Evolutionary conservation across 331 rosid species (phyloP), one percentile per base, ranked within the genome.

Genomic region (Malus hybrid): DNA sequence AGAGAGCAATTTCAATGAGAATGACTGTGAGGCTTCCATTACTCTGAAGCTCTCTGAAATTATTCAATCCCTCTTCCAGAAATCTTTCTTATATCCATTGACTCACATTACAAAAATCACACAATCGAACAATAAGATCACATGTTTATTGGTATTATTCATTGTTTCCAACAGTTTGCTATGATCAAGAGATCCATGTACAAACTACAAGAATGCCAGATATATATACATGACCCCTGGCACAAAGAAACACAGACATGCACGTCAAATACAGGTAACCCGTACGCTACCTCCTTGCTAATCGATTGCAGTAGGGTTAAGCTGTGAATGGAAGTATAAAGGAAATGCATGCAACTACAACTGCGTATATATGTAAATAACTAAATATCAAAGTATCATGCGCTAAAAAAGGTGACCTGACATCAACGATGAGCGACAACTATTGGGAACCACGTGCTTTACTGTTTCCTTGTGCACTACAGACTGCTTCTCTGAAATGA

Each of bases 371-470:
- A 39, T 4, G 50, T 44, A 11, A 5, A 44, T 44, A 44, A 44
- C 50, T 11, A 39, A 39, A 39, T 39, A 44, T 44, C 26, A 58
- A 6, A 36, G 63, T 66, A 65, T 70, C 42, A 73, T 66, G 46
- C 22, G 71, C 61, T 12, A 68, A 53, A 63, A 68, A 48, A 29
- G 22, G 33, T 77, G 70, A 90, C 90, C 86, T 82, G 83, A 48
- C 29, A 80, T 66, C 29, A 83, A 71, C 24, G 79, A 72, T 28
- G 87, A 71, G 81, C 75, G 82, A 74, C 84, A 86, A 29, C 62
- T 84, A 73, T 74, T 83, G 81, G 76, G 83, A 36, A 89, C 71
- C 22, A 64, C n/a, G 46, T 77, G 93, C 82, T 84, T 84, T 81
- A 82, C 76, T 16, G 78, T 86, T 74, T 85, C 87, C 52, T 46